Evolutionary conservation across 306 rosid genomes (phyloP).

Genomic region (Lupinus albus): DNA sequence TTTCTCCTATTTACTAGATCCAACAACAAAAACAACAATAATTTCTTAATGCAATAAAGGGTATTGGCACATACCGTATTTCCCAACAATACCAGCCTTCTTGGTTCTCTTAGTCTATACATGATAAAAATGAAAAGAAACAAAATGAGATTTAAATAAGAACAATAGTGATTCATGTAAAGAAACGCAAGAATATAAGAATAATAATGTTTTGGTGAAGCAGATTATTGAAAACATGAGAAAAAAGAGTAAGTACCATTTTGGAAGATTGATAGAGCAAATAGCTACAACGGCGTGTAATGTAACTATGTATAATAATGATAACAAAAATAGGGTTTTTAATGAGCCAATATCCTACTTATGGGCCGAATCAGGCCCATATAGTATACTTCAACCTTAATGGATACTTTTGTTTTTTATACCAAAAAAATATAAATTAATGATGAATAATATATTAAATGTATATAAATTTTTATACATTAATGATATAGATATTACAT

Average conservation of each 20-base stretch:
- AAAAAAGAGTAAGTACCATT: conserved; percentile 36
- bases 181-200: neutral
- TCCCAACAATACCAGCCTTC: conserved; percentile 90
- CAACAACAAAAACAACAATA: neutral
- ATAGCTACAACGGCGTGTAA: conserved; percentile 8
- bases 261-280: neutral
- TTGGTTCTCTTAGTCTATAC: conserved; percentile 85
- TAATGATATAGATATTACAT: too few species aligned
- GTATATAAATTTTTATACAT: too few species aligned
- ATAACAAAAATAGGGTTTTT: too few species aligned
- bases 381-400: too few species aligned
- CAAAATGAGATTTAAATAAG: neutral
- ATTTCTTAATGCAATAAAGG: neutral
- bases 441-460: too few species aligned
- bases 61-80: conserved; percentile 60
- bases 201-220: too few species aligned
- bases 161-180: neutral
- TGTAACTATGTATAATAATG: too few species aligned
- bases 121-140: too few species aligned
- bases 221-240: too few species aligned
- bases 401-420: too few species aligned
- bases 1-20: neutral
- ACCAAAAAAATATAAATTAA: too few species aligned
- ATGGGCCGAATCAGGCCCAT: too few species aligned
- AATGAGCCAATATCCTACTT: neutral